Percentiles rank a stretch among this genome's conserved stretches.
Conservation (phyloP, 305 asterid species). For the Petunia hybrid region DNA sequence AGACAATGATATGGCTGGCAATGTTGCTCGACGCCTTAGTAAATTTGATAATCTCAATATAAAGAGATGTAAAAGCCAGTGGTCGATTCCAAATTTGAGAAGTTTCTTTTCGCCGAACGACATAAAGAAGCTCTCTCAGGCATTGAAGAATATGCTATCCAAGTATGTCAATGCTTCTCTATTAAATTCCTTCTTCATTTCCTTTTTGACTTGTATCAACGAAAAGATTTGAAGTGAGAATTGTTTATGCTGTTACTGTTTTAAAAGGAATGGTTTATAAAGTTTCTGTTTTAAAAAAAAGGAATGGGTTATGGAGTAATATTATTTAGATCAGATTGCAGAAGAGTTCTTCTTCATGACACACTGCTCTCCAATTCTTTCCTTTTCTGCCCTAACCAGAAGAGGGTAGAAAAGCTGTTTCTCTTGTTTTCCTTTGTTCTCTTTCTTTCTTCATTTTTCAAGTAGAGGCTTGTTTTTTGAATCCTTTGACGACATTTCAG, state of each 20-base stretch:
- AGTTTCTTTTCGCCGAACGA: conserved; percentile 48
- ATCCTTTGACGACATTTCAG: not conserved
- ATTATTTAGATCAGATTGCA: not conserved
- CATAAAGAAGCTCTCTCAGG: conserved; percentile 56
- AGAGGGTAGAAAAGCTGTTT: not conserved
- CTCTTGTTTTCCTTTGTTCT: not conserved
- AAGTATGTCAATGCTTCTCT: conserved; percentile 57
- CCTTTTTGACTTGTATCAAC: not conserved
- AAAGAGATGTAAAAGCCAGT: conserved; percentile 38
- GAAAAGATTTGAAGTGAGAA: not conserved
- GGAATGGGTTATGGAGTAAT: not conserved
- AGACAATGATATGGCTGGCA: conserved; percentile 40
- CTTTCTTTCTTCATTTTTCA: not conserved
- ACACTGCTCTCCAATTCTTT: not conserved
- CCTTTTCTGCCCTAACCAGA: not conserved
- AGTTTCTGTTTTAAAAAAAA: not conserved
- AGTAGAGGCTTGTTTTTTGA: not conserved
- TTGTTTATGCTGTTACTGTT: no score
- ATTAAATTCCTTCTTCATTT: conserved; percentile 17
- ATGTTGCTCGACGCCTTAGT: conserved; percentile 46
- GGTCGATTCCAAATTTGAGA: conserved; percentile 37
- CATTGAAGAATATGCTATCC: conserved; percentile 62
- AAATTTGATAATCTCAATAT: conserved; percentile 39
- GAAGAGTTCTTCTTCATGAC: not conserved
- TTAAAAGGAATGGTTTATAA: no score